Evolutionary conservation across 805 yeast species (phyloP).

Genomic region (Metschnikowia vanudenii): DNA sequence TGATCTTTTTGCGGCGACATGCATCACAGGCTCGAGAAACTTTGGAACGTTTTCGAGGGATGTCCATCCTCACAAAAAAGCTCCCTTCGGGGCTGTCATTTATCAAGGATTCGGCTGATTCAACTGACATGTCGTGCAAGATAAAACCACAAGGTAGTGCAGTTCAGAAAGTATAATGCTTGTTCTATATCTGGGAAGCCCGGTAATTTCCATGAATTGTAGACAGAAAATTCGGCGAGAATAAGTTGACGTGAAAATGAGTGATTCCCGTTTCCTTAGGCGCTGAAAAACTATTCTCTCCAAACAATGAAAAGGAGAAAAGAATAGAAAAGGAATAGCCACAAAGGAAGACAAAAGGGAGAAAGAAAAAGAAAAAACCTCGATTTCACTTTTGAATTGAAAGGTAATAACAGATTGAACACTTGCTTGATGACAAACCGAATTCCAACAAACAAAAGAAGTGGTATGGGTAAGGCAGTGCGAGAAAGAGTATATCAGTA

Average conservation of each 20-base stretch:
- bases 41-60: conserved; percentile 59
- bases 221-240: neutral
- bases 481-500: too few species aligned
- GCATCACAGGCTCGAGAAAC: conserved; percentile 82
- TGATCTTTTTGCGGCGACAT: conserved; percentile 69
- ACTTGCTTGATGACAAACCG: too few species aligned
- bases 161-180: too few species aligned
- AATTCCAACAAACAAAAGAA: too few species aligned
- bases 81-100: neutral
- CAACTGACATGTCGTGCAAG: conserved; percentile 3
- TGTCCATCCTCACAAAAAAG: conserved; percentile 5
- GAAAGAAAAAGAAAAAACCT: too few species aligned
- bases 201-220: neutral
- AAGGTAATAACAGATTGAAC: too few species aligned
- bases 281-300: neutral
- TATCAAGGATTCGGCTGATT: conserved; percentile 2
- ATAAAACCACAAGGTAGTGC: neutral
- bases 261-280: neutral
- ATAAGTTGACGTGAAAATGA: neutral
- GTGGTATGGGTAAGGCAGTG: too few species aligned
- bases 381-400: too few species aligned
- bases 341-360: neutral
- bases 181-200: neutral
- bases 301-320: neutral
- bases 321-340: neutral